Base-by-base conservation (phyloP, 768 basidiomycete genomes). In the Strobilomyces dryophilus region DNA sequence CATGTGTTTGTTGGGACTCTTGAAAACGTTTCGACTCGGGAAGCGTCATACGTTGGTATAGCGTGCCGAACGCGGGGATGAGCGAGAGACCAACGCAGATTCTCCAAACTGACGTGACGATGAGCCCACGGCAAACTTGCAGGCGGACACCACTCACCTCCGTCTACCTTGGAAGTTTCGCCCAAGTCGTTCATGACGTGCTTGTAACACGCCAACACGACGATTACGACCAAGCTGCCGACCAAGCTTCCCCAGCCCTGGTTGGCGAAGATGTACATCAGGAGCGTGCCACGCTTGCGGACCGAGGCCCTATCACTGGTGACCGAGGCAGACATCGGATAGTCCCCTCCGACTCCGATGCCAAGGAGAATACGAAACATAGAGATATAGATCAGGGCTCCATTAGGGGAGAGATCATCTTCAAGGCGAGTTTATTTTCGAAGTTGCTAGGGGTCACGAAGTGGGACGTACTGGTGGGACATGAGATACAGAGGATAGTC, bases 341-440 rank as follows among this genome's bases (percentile, higher is more conserved):
- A 89, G 66, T 89, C 89, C 3, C 85, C 89, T 15, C 87, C 89
- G 1, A 91, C 82, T 21, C 89, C 89, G 17, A 92, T 70, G 0
- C 89, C 89, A 34, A 91, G 79, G 8, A 91, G 61, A 48, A 90
- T 84, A 12, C 89, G 84, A 62, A 79, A 89, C 4, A 84, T 60
- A 15, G 74, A 74, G 14, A 91, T 74, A 65, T 84, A 90, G 57
- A 88, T 80, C 45, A 89, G 74, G 21, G 67, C 73, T 26, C 66
- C 59, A 42, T 79, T 64, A 3, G 84, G 78, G 18, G 78, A 75
- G 21, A 88, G 73, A 4, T 71, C 67, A 32, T 81, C 75, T 73
- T 58, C 8, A n/a, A n/a, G 36, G 44, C 27, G 21, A 35, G 15
- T 39, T 61, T 11, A 57, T 20, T 57, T 36, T 8, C 14, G 27